Evolutionary conservation across 352 stramenopile species (phyloP).

Genomic region (Achlya hypogyna): DNA sequence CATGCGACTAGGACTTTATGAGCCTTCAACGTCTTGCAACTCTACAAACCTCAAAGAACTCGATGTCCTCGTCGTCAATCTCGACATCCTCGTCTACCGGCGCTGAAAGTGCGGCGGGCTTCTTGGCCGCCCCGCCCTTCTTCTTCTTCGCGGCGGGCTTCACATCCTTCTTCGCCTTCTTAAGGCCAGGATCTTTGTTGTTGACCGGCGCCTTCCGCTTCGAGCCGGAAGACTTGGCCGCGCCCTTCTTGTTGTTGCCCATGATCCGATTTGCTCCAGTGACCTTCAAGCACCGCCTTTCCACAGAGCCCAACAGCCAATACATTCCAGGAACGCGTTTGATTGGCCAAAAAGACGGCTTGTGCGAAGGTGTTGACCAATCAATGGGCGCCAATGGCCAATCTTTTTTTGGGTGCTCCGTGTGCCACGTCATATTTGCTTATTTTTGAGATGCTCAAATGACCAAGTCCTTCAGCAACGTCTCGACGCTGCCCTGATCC

Average conservation of each 20-base stretch:
- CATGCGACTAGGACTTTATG: background rate
- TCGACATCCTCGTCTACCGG: slow-evolving; percentile 70
- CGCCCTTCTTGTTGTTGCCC: slow-evolving; percentile 11
- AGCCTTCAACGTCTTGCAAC: background rate
- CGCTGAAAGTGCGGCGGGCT: slow-evolving; percentile 47
- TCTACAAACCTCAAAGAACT: slow-evolving; percentile 14
- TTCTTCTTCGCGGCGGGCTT: slow-evolving; percentile 27
- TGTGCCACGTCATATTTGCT: background rate
- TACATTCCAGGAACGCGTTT: background rate
- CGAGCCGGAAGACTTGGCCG: background rate
- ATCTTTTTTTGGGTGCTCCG: background rate
- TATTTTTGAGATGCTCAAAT: no score
- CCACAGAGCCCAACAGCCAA: background rate
- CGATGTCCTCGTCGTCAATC: slow-evolving; percentile 61
- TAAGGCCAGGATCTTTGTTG: background rate
- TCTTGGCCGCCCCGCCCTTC: slow-evolving; percentile 11
- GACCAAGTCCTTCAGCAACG: no score
- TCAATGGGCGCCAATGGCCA: background rate
- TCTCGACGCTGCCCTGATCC: no score
- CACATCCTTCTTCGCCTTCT: background rate
- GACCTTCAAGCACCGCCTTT: background rate
- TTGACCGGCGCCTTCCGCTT: slow-evolving; percentile 7
- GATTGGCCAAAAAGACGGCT: background rate
- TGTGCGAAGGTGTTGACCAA: background rate
- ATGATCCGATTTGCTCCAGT: background rate